Conservation (phyloP, 345 rosid species). For the Eucalyptus brandiana region DNA sequence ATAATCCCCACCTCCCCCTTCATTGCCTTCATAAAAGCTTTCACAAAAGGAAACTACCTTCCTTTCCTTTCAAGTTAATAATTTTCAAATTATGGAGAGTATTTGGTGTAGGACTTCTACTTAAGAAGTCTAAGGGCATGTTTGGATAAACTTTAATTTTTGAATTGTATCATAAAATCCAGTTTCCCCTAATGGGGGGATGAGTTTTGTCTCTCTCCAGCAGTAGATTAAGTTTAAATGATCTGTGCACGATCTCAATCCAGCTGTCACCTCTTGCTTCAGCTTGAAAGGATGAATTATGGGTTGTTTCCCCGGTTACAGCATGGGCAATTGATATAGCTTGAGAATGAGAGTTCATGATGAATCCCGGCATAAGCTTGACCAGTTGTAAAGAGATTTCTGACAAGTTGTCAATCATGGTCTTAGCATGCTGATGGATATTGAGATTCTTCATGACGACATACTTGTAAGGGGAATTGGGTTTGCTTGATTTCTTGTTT, state of each 20-base stretch:
- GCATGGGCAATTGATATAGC: background rate
- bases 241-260: background rate
- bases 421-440: background rate
- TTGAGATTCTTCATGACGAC: background rate
- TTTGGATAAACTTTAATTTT: background rate
- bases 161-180: background rate
- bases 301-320: background rate
- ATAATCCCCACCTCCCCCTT: no score
- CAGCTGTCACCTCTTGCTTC: background rate
- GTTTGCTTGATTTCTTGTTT: background rate
- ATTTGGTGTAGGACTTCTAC: background rate
- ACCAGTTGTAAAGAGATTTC: background rate
- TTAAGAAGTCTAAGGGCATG: background rate
- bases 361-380: background rate
- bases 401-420: background rate
- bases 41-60: background rate
- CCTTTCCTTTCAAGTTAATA: background rate
- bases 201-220: background rate
- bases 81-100: background rate
- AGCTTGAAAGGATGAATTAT: background rate
- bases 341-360: background rate
- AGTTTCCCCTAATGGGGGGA: background rate
- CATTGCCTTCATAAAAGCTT: background rate
- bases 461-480: background rate
- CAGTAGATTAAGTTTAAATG: background rate